A percentile compares a stretch with the other conserved stretches of the same genome.
Evolutionary conservation across 257 asterid species (phyloP).

Genomic region (Nicotiana obtusifolia): DNA sequence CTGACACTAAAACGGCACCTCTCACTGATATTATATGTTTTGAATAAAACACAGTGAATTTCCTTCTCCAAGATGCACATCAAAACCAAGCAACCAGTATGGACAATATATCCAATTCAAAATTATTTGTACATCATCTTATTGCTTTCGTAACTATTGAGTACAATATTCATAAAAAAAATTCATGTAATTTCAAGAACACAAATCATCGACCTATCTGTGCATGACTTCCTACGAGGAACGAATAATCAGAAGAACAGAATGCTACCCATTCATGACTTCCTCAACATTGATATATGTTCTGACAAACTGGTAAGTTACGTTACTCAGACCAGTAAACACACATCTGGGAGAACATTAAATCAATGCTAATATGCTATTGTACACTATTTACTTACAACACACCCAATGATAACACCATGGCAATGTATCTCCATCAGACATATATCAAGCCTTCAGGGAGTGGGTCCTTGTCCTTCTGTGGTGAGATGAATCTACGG

Average conservation of each 20-base stretch:
- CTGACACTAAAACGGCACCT: not conserved
- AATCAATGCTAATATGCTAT: not conserved
- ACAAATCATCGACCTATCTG: not conserved
- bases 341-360: not conserved
- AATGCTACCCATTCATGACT: not conserved
- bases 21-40: not conserved
- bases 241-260: not conserved
- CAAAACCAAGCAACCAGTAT: not conserved
- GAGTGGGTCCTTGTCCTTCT: constrained; percentile 27
- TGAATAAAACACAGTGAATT: not conserved
- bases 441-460: constrained; percentile 55
- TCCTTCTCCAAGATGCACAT: not conserved
- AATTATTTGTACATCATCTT: not conserved
- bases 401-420: not conserved
- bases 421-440: constrained; percentile 15
- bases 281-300: not conserved
- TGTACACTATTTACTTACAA: not conserved
- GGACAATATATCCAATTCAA: not conserved
- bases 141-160: not conserved
- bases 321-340: not conserved
- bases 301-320: not conserved
- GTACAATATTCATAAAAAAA: not conserved
- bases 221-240: not conserved
- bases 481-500: constrained; percentile 41
- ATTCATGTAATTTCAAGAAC: not conserved